A percentile compares a stretch with the other conserved stretches of the same genome.
Evolutionary conservation across 805 yeast genomes (phyloP).

Genomic region (Teunomyces stri): DNA sequence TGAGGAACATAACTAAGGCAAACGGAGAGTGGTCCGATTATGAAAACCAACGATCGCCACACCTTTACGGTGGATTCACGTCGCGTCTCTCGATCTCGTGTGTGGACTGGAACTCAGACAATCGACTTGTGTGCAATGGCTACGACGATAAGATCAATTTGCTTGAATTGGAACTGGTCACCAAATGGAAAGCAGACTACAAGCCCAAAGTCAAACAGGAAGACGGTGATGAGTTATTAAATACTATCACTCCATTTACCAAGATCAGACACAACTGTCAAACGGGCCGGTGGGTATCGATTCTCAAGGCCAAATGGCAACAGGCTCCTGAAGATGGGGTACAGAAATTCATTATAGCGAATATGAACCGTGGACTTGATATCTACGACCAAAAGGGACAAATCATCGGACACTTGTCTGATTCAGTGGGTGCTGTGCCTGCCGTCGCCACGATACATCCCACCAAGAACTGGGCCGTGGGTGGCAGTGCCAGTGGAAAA

Average conservation of each 20-base stretch:
- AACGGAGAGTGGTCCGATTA: slow-evolving; percentile 54
- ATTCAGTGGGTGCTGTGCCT: slow-evolving; percentile 81
- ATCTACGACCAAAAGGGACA: slow-evolving; percentile 74
- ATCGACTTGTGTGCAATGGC: slow-evolving; percentile 83
- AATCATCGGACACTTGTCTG: slow-evolving; percentile 72
- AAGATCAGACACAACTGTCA: slow-evolving; percentile 88
- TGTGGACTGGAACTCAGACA: slow-evolving; percentile 74
- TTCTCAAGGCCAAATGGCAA: slow-evolving; percentile 88
- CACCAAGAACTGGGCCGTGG: slow-evolving; percentile 82
- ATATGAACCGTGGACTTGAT: slow-evolving; percentile 87
- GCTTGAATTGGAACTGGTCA: slow-evolving; percentile 46
- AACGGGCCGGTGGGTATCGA: slow-evolving; percentile 96
- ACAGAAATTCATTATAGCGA: slow-evolving; percentile 86
- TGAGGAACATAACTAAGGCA: slow-evolving; percentile 51
- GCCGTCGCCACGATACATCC: slow-evolving; percentile 87
- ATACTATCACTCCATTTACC: slow-evolving; percentile 55
- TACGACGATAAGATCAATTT: slow-evolving; percentile 82
- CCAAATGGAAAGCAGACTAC: slow-evolving; percentile 23
- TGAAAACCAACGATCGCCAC: slow-evolving; percentile 48
- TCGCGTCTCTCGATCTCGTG: slow-evolving; percentile 81
- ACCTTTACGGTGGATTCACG: slow-evolving; percentile 55
- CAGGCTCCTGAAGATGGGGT: slow-evolving; percentile 61
- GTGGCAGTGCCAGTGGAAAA: slow-evolving; percentile 94
- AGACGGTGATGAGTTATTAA: slow-evolving; percentile 20
- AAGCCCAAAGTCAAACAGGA: slow-evolving; percentile 7